phyloP scores from a whole-genome alignment of 164 flowering plant genomes.

The Piper betle region DNA sequence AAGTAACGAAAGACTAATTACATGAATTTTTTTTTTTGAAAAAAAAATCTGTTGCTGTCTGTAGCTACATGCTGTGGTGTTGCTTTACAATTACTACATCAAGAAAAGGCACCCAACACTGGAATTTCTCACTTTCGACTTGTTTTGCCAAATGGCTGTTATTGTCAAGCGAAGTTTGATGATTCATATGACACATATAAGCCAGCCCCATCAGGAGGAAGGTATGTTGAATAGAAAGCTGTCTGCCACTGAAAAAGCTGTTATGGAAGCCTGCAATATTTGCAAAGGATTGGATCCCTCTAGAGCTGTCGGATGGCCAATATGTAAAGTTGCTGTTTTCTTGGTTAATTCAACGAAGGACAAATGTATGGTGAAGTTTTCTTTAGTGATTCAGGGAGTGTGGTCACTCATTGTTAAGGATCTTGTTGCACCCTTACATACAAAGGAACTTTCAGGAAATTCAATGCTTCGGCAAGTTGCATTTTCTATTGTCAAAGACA shows the following conservation, averaged over 20 bases:
- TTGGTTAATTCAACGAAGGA: conserved; percentile 45
- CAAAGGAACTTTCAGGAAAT: conserved; percentile 13
- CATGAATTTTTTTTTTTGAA: background rate
- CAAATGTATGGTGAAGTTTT: conserved; percentile 42
- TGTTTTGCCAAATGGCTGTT: conserved; percentile 61
- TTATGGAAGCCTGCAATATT: conserved; percentile 62
- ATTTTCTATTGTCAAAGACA: conserved; percentile 48
- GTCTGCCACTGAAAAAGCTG: conserved; percentile 46
- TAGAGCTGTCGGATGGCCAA: conserved; percentile 44
- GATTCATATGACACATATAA: conserved; percentile 35
- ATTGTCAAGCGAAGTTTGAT: conserved; percentile 37
- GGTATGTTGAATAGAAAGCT: conserved; percentile 26
- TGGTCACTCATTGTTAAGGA: conserved; percentile 72
- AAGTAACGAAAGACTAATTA: too few species aligned
- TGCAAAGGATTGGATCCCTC: conserved; percentile 40
- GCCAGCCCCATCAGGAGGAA: conserved; percentile 11
- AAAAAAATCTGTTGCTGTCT: background rate
- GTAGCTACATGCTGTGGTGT: conserved; percentile 79
- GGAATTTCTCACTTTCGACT: conserved; percentile 36
- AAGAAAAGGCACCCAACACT: conserved; percentile 43
- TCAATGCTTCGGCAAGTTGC: conserved; percentile 32
- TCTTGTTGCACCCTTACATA: conserved; percentile 8
- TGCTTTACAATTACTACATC: conserved; percentile 87
- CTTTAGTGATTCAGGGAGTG: conserved; percentile 43
- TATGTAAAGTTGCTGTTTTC: conserved; percentile 53